Base-by-base conservation (phyloP, 345 rosid genomes). In the Sisymbrium irio region DNA sequence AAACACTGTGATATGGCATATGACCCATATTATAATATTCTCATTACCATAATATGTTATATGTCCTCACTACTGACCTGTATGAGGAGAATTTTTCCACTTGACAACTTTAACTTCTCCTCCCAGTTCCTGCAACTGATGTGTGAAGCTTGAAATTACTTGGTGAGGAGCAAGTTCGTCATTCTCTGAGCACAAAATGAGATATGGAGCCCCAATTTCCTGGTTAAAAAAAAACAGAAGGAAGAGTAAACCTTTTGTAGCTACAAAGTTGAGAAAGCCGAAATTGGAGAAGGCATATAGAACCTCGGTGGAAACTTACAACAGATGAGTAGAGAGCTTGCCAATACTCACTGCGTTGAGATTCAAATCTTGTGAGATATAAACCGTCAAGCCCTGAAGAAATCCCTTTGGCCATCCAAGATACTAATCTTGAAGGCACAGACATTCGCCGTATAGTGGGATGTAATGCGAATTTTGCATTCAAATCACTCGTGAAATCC, bases 291-390 rank as follows among this genome's bases (percentile, higher is more conserved):
- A 51, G 46, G 41, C 14, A 27, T 30, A 61, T 37, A 59, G 18
- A 67, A 56, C 15, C 5, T 49, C 37, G 12, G 41, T 11, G 63
- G 65, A 68, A 68, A 86, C 92, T 87, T 80, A 95, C 99, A 65
- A 81, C 85, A 2, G 99, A 92, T 50, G 92, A 84, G 81, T 85
- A 85, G 49, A 92, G 83, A 27, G 83, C 80, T 72, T 82, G 89
- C 99, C 99, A 92, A 77, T 92, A 95, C 81, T 90, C 97, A 46
- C 83, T 80, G 22, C 93, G 97, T 80, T 92, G 97, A 46, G 84
- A 79, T 36, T 88, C 97, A 72, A 92, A 92, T 65, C 89, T 86
- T 12, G 97, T 95, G 65, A 95, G 87, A 80, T 85, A 87, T 65
- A 95, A 75, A 75, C 97, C 85, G 75, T 88, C 97, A 15, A 95